Conservation (phyloP, 73 alveolate species). For the Breviolum minutum region DNA sequence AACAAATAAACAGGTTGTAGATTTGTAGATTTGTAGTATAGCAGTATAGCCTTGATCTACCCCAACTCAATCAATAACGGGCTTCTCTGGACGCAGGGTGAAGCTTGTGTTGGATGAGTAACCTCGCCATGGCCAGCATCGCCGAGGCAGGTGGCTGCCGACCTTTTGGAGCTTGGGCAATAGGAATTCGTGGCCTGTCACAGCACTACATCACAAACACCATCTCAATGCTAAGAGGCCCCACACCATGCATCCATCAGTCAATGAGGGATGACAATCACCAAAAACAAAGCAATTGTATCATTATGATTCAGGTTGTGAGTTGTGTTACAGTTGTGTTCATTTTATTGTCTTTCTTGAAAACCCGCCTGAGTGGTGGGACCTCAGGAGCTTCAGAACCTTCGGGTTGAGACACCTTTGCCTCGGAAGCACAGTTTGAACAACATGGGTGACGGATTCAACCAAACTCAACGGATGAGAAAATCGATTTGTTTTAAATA, state of each 20-base stretch:
- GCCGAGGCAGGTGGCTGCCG: not conserved
- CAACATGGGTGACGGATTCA: too few relatives aligned
- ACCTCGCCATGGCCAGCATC: constrained; percentile 66
- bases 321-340: too few relatives aligned
- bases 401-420: not conserved
- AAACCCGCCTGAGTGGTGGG: not conserved
- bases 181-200: constrained; percentile 23
- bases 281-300: too few relatives aligned
- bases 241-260: not conserved
- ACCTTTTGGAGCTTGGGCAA: not conserved
- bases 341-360: too few relatives aligned
- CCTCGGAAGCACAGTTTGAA: too few relatives aligned
- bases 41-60: not conserved
- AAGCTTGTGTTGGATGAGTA: not conserved
- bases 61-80: not conserved
- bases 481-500: too few relatives aligned
- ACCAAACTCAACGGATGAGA: too few relatives aligned
- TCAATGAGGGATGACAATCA: too few relatives aligned
- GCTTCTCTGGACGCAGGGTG: not conserved
- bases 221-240: not conserved
- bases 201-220: not conserved
- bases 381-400: not conserved
- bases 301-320: too few relatives aligned
- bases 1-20: too few relatives aligned
- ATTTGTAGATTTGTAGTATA: too few relatives aligned